Evolutionary conservation across 345 rosid genomes (phyloP).

Genomic region (Arabidopsis suecica): DNA sequence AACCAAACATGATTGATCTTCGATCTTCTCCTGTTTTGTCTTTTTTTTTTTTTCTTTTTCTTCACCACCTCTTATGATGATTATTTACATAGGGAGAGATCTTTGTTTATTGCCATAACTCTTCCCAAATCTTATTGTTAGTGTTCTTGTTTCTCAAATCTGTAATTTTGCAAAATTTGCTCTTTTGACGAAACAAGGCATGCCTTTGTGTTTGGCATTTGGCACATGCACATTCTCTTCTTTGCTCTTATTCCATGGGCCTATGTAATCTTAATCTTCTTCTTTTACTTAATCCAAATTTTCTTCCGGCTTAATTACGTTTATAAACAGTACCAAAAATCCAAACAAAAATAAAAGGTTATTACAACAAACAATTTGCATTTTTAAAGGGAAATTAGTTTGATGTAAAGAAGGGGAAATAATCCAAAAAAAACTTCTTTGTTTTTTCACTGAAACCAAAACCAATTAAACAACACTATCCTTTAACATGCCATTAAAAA

Average conservation of each 20-base stretch:
- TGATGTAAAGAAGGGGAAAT: not conserved
- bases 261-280: conserved; percentile 37
- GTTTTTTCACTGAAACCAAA: conserved; percentile 18
- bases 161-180: conserved; percentile 32
- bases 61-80: conserved; percentile 25
- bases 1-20: conserved; percentile 26
- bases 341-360: not conserved
- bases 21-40: conserved; percentile 16
- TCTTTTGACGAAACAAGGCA: conserved; percentile 34
- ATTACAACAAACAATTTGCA: conserved; percentile 22
- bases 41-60: not conserved
- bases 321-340: not conserved
- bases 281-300: conserved; percentile 4
- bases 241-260: conserved; percentile 38
- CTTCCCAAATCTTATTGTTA: conserved; percentile 34
- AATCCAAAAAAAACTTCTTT: not conserved
- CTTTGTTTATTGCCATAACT: conserved; percentile 43
- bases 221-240: conserved; percentile 26
- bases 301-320: not conserved
- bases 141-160: conserved; percentile 29
- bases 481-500: conserved; percentile 18
- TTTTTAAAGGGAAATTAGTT: not conserved
- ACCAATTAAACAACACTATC: not conserved
- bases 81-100: conserved; percentile 37
- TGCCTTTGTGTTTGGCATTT: conserved; percentile 35